Evolutionary conservation across 1,139 yeast species (phyloP).

Genomic region (Sugiyamaella castrensis): DNA sequence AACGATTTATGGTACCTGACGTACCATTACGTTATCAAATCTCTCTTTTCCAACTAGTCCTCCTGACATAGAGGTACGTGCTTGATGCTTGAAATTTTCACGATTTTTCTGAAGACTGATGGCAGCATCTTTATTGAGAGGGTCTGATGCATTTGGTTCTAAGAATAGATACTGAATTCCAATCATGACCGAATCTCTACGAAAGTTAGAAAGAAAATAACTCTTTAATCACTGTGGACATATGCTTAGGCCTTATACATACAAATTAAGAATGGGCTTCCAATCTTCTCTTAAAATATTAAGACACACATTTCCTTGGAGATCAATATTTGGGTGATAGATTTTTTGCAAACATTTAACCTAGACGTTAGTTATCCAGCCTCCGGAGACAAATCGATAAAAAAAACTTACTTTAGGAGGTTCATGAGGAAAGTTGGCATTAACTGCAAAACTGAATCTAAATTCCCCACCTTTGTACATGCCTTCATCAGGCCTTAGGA

Average conservation of each 20-base stretch:
- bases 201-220: slow-evolving; percentile 2
- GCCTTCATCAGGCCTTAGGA: slow-evolving; percentile 75
- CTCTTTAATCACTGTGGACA: too few relatives aligned
- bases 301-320: slow-evolving; percentile 86
- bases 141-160: slow-evolving; percentile 91
- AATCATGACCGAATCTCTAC: slow-evolving; percentile 64
- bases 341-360: slow-evolving; percentile 45
- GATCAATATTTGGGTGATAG: slow-evolving; percentile 91
- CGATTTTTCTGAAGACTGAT: slow-evolving; percentile 61
- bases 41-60: slow-evolving; percentile 54
- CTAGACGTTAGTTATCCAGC: slow-evolving; percentile 8
- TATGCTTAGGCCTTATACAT: slow-evolving; percentile 11
- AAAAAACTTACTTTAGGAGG: slow-evolving; percentile 83
- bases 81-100: slow-evolving; percentile 55
- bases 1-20: too few relatives aligned
- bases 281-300: slow-evolving; percentile 92
- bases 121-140: slow-evolving; percentile 86
- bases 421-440: slow-evolving; percentile 80
- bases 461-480: slow-evolving; percentile 69
- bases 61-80: slow-evolving; percentile 68
- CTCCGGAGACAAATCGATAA: background rate
- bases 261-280: slow-evolving; percentile 85
- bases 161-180: slow-evolving; percentile 83
- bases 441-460: slow-evolving; percentile 60
- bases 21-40: slow-evolving; percentile 55